Percentiles rank a stretch among this genome's conserved stretches.
Conservation (phyloP, 192 early-diverging fungal species). For the Coemansia javaensis region DNA sequence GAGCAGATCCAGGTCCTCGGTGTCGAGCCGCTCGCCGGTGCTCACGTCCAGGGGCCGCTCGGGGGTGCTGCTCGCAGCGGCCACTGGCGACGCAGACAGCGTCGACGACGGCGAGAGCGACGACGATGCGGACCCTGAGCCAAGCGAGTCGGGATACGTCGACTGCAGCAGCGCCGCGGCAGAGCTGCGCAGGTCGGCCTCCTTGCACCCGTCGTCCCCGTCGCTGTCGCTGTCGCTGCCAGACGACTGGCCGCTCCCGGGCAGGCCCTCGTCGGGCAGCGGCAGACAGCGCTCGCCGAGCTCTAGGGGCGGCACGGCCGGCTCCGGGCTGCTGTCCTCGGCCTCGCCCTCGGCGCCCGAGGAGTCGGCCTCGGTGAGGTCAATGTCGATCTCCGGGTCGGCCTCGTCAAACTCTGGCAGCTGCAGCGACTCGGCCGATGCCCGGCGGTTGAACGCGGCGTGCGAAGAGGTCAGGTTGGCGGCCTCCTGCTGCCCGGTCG, state of each 20-base stretch:
- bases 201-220: slow-evolving; percentile 6
- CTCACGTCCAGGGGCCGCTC: slow-evolving; percentile 10
- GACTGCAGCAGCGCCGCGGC: slow-evolving; percentile 38
- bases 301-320: not conserved
- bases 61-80: slow-evolving; percentile 39
- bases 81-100: slow-evolving; percentile 44
- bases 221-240: slow-evolving; percentile 8
- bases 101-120: slow-evolving; percentile 50
- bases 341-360: slow-evolving; percentile 11
- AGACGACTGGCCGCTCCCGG: not conserved
- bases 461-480: slow-evolving; percentile 46
- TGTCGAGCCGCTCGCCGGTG: slow-evolving; percentile 21
- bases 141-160: slow-evolving; percentile 34
- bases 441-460: slow-evolving; percentile 36
- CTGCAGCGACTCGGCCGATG: slow-evolving; percentile 33
- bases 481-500: slow-evolving; percentile 39
- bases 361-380: slow-evolving; percentile 22
- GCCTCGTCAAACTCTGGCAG: slow-evolving; percentile 46
- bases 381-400: slow-evolving; percentile 30
- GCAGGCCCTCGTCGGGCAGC: not conserved
- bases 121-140: slow-evolving; percentile 40
- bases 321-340: slow-evolving; percentile 3
- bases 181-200: slow-evolving; percentile 31
- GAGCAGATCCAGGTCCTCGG: slow-evolving; percentile 36
- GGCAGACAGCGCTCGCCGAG: not conserved